Evolutionary conservation across 768 basidiomycete species (phyloP).

Genomic region (Termitomyces sp.): DNA sequence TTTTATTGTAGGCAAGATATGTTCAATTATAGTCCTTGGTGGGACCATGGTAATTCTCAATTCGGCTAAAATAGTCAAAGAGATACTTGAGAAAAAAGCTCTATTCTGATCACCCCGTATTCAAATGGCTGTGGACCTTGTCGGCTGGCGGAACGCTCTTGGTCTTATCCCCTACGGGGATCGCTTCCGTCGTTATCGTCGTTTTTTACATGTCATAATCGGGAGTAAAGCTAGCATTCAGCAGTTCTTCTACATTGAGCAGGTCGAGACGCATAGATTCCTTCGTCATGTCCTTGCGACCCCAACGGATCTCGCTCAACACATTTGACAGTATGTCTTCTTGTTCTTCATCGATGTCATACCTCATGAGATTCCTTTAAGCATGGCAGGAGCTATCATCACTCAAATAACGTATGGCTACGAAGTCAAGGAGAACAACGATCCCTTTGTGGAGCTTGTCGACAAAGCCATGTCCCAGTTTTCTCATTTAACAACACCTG

Average conservation of each 20-base stretch:
- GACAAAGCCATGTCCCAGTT: background rate
- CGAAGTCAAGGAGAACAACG: slow-evolving; percentile 45
- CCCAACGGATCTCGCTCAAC: slow-evolving; percentile 42
- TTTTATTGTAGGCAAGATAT: slow-evolving; percentile 49
- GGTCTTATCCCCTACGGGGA: slow-evolving; percentile 51
- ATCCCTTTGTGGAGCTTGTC: slow-evolving; percentile 50
- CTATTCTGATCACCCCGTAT: slow-evolving; percentile 61
- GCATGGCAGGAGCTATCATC: slow-evolving; percentile 49
- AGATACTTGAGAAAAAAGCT: slow-evolving; percentile 66
- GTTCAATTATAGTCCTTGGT: slow-evolving; percentile 56
- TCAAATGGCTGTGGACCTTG: slow-evolving; percentile 52
- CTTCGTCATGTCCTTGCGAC: slow-evolving; percentile 44
- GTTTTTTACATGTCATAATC: slow-evolving; percentile 48
- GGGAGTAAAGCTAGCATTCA: slow-evolving; percentile 42
- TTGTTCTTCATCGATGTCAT: slow-evolving; percentile 5
- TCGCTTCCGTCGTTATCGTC: slow-evolving; percentile 51
- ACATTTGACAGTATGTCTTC: slow-evolving; percentile 44
- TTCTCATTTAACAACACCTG: background rate
- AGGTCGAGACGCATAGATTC: slow-evolving; percentile 46
- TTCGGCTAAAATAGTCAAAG: slow-evolving; percentile 44
- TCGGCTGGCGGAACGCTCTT: slow-evolving; percentile 55
- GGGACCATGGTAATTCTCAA: slow-evolving; percentile 58
- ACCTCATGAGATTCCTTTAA: slow-evolving; percentile 17
- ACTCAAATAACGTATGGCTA: slow-evolving; percentile 54
- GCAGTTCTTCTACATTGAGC: slow-evolving; percentile 40